Conservation (phyloP, 2,329 filamentous ascomycete species). For the Phaeophleospora eucalypticola region DNA sequence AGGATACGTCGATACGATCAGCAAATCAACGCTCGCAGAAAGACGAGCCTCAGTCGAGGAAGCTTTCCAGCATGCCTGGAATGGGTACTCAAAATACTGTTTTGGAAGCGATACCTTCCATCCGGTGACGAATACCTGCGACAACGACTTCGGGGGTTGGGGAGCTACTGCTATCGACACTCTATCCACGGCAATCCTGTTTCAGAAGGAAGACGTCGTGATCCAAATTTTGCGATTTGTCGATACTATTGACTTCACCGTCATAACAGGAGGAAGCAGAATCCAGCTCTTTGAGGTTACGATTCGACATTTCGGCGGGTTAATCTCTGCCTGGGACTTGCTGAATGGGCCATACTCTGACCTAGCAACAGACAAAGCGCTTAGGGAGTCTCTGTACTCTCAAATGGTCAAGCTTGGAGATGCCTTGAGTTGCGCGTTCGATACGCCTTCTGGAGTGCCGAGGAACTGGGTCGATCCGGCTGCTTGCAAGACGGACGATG, state of each 20-base stretch:
- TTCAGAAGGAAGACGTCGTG: slow-evolving; percentile 19
- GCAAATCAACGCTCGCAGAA: neutral
- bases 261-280: slow-evolving; percentile 37
- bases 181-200: slow-evolving; percentile 24
- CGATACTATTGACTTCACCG: slow-evolving; percentile 65
- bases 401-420: slow-evolving; percentile 69
- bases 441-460: slow-evolving; percentile 71
- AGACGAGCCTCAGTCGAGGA: neutral
- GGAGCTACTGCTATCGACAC: slow-evolving; percentile 26
- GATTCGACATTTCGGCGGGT: slow-evolving; percentile 78
- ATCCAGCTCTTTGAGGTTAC: slow-evolving; percentile 81
- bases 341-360: slow-evolving; percentile 59
- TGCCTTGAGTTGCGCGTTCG: slow-evolving; percentile 70
- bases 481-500: slow-evolving; percentile 27
- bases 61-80: slow-evolving; percentile 51
- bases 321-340: slow-evolving; percentile 73
- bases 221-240: slow-evolving; percentile 52
- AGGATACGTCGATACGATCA: neutral
- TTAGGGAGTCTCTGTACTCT: slow-evolving; percentile 57
- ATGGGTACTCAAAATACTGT: slow-evolving; percentile 43
- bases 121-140: slow-evolving; percentile 61
- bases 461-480: slow-evolving; percentile 57
- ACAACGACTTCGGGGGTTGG: slow-evolving; percentile 26
- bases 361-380: slow-evolving; percentile 27
- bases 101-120: slow-evolving; percentile 58